These are phyloP conservation scores for Wickerhamiella sorbophila DNA, from an alignment of 805 yeast species.

Conservation along the genomic window DNA sequence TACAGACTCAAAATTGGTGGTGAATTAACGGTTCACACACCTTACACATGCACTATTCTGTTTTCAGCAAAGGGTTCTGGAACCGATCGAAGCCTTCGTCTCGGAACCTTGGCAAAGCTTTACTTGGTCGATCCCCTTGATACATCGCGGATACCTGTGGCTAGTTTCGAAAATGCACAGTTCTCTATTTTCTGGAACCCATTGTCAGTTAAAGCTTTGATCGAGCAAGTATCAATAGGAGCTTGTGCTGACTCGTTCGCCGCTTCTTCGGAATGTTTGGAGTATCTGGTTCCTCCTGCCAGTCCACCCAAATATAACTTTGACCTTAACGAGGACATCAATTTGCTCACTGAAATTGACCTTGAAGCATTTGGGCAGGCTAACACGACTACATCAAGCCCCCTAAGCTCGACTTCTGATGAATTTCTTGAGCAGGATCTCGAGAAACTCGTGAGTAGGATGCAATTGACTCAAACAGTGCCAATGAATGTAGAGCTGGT, in stretches of 20 bases:
- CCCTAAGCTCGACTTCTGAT: not conserved
- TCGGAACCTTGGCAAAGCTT: not conserved
- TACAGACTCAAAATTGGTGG: not conserved
- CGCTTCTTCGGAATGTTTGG: not conserved
- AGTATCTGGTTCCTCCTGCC: not conserved
- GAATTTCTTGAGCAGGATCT: not conserved
- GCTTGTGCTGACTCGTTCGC: conserved; percentile 6
- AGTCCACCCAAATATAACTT: conserved; percentile 1
- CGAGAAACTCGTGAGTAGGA: not conserved
- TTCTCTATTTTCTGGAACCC: not conserved
- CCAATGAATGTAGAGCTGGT: conserved; percentile 12
- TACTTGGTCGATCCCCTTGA: not conserved
- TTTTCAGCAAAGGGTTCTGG: not conserved
- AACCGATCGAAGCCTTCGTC: not conserved
- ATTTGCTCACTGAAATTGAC: conserved; percentile 2
- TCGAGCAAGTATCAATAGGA: not conserved
- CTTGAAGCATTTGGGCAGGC: not conserved
- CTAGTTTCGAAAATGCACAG: not conserved
- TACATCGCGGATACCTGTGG: not conserved
- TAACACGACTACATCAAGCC: not conserved
- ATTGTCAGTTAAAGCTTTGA: not conserved
- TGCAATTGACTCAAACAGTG: not conserved
- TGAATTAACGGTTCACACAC: not conserved
- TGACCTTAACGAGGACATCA: conserved; percentile 2
- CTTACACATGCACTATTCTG: not conserved